Conservation (phyloP, 2,329 filamentous ascomycete genomes). For the Gliomastix tumulicola region DNA sequence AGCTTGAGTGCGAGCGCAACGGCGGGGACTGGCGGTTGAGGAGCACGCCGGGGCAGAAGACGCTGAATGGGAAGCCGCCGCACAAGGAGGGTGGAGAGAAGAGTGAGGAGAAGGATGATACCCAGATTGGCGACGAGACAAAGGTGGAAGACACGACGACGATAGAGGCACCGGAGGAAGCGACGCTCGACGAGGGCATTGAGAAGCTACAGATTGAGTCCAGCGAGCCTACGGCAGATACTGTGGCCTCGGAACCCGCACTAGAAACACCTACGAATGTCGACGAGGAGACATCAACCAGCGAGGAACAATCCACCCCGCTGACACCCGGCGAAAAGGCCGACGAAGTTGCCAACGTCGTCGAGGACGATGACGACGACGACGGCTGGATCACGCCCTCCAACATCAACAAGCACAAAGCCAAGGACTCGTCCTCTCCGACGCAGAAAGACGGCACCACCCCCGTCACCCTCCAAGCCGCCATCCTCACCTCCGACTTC, state of each 20-base stretch:
- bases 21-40: slow-evolving; percentile 83
- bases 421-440: slow-evolving; percentile 47
- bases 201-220: slow-evolving; percentile 8
- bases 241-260: background rate
- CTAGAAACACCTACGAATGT: slow-evolving; percentile 1
- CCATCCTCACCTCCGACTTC: slow-evolving; percentile 91
- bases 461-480: slow-evolving; percentile 62
- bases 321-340: slow-evolving; percentile 7
- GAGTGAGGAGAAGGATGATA: background rate
- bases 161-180: slow-evolving; percentile 1
- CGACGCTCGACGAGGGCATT: slow-evolving; percentile 2
- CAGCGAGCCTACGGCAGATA: slow-evolving; percentile 3
- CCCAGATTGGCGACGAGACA: background rate
- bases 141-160: slow-evolving; percentile 4
- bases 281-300: slow-evolving; percentile 4
- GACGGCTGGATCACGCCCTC: slow-evolving; percentile 92
- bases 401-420: slow-evolving; percentile 82
- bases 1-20: slow-evolving; percentile 87
- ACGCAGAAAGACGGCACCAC: slow-evolving; percentile 35
- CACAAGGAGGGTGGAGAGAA: slow-evolving; percentile 24
- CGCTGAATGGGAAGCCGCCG: slow-evolving; percentile 63
- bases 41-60: slow-evolving; percentile 71
- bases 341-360: slow-evolving; percentile 9
- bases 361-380: slow-evolving; percentile 38
- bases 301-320: too few species aligned